Base-by-base conservation (phyloP, 345 rosid genomes). In the Gossypium thurberi region DNA sequence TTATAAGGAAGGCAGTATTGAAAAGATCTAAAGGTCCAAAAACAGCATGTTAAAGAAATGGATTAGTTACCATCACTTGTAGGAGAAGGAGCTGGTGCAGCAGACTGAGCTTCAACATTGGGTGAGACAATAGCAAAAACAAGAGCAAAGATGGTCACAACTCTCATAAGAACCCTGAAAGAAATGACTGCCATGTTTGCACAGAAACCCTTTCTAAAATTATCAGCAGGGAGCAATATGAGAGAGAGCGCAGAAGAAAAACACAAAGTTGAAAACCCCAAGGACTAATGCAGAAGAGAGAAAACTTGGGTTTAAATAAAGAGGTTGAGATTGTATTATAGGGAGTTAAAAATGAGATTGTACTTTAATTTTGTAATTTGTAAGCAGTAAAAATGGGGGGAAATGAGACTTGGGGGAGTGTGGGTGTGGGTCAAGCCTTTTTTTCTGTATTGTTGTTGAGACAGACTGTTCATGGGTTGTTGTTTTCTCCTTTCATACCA, bases 31-130 rank as follows among this genome's bases (percentile, higher is more conserved):
- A 75, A 76, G 6, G 46, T n/a, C 59, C 21, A 10, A 25, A 68
- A 65, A 60, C 4, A 65, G 15, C 50, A n/a, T 9, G 17, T 14
- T 33, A 12, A 15, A 67, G 50, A 37, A 14, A 17, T 3, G 10
- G 37, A 42, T 3, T 6, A 70, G 57, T 76, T 69, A 90, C 95
- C 95, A 55, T 90, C 92, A 74, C 87, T 85, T 23, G 91, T 75
- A 42, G 92, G 90, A 70, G 93, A 73, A 33, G 95, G 95, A 70
- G 90, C 88, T 11, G 86, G 80, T 76, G 85, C 77, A 60, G 79
- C 58, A 14, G 77, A 70, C 73, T 85, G 86, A 48, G 88, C 84
- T 15, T 74, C 70, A 67, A 74, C 82, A 70, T 74, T 68, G 44
- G 84, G 77, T 0, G 79, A 80, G 50, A 78, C 74, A 58, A 85